A percentile compares a stretch with the other conserved stretches of the same genome.
Conservation (phyloP, 2,329 filamentous ascomycete genomes). For the Pseudogymnoascus sp. region DNA sequence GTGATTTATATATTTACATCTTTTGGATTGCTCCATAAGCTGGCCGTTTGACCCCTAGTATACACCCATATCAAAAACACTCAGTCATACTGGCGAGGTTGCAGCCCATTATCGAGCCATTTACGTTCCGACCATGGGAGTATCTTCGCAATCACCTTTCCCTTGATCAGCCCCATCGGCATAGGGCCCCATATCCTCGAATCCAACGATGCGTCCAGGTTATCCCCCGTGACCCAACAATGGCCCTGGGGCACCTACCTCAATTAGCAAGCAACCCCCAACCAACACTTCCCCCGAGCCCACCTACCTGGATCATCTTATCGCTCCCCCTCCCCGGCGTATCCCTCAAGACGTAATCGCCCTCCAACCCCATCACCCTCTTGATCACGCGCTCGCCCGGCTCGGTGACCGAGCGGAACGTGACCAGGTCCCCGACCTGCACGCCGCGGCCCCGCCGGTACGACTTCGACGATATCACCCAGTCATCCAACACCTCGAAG, state of each 20-base stretch:
- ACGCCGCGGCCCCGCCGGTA: slow-evolving; percentile 61
- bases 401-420: slow-evolving; percentile 67
- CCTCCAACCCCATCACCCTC: slow-evolving; percentile 38
- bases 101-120: slow-evolving; percentile 42
- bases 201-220: slow-evolving; percentile 74
- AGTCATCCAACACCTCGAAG: slow-evolving; percentile 60
- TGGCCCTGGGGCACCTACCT: slow-evolving; percentile 78
- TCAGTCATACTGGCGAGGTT: slow-evolving; percentile 14
- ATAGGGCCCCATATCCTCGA: slow-evolving; percentile 81
- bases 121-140: slow-evolving; percentile 45
- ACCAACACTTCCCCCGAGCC: background rate
- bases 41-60: background rate
- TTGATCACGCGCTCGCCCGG: slow-evolving; percentile 60
- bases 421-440: slow-evolving; percentile 75
- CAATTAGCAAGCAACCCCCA: slow-evolving; percentile 13
- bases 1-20: slow-evolving; percentile 27
- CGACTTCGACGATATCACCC: slow-evolving; percentile 59
- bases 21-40: background rate
- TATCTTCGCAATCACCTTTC: slow-evolving; percentile 64
- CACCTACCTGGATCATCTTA: slow-evolving; percentile 51
- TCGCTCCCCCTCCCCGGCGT: slow-evolving; percentile 40
- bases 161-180: slow-evolving; percentile 74
- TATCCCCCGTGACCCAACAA: slow-evolving; percentile 87
- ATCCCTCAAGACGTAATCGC: slow-evolving; percentile 65
- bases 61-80: background rate